phyloP scores from a whole-genome alignment of 306 rosid genomes.

The Glycine soja region DNA sequence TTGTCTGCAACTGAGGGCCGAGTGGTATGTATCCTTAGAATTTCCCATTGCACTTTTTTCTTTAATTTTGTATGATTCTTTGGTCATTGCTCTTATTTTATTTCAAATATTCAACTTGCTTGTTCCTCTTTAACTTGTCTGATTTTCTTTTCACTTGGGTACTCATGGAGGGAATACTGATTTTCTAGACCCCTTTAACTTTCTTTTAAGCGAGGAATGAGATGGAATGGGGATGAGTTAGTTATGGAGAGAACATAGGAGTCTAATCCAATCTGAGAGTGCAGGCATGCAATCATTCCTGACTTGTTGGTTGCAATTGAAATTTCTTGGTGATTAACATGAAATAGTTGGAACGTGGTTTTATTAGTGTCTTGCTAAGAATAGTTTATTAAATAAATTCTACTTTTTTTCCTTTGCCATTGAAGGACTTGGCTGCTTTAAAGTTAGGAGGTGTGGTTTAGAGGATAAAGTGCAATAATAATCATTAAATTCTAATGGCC shows the following conservation, averaged over 20 bases:
- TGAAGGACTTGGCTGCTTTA: neutral
- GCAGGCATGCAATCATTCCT: conserved; percentile 27
- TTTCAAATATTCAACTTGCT: conserved; percentile 20
- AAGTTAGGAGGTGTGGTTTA: neutral
- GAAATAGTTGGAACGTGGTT: conserved; percentile 24
- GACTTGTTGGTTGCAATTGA: conserved; percentile 33
- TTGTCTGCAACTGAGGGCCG: conserved; percentile 90
- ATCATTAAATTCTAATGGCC: too few relatives aligned
- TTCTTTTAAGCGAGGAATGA: neutral
- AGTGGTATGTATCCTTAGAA: conserved; percentile 65
- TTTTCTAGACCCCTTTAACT: conserved; percentile 13
- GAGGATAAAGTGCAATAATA: neutral
- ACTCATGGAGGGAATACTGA: conserved; percentile 30
- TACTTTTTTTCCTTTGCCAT: conserved; percentile 19
- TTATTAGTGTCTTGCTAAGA: conserved; percentile 26
- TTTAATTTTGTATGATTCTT: conserved; percentile 16
- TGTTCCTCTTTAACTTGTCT: conserved; percentile 8
- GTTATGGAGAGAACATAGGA: neutral
- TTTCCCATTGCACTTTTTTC: conserved; percentile 27
- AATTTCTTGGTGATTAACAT: conserved; percentile 22
- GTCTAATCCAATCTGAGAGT: conserved; percentile 25
- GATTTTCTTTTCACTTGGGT: conserved; percentile 22
- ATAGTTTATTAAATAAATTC: conserved; percentile 2
- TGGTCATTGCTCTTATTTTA: conserved; percentile 15
- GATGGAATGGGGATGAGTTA: neutral